These are phyloP conservation scores for Salvia miltiorrhiza DNA, from an alignment of 257 asterid genomes.

Conservation along the genomic window DNA sequence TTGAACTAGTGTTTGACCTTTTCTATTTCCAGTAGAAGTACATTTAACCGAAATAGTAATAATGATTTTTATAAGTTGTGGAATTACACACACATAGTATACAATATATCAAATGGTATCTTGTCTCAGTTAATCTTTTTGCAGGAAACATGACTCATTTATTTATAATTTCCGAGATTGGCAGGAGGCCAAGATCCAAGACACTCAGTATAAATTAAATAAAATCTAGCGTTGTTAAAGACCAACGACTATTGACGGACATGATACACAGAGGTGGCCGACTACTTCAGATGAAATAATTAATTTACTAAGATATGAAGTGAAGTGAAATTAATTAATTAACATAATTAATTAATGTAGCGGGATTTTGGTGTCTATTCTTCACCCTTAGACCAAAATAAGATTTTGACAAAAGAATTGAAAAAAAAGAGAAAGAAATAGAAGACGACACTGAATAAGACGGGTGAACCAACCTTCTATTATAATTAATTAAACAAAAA, in stretches of 20 bases:
- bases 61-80: too few relatives aligned
- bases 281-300: neutral
- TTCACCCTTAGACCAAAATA: slow-evolving; percentile 14
- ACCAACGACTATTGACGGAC: neutral
- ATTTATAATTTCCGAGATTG: neutral
- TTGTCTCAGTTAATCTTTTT: neutral
- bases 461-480: slow-evolving; percentile 6
- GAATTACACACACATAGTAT: neutral
- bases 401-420: neutral
- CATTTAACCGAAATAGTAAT: too few relatives aligned
- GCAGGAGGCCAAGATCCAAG: neutral
- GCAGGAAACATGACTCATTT: slow-evolving; percentile 1
- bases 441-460: slow-evolving; percentile 24
- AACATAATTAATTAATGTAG: neutral
- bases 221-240: neutral
- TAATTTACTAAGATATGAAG: neutral
- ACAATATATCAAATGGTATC: neutral
- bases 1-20: too few relatives aligned
- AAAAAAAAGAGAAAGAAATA: neutral
- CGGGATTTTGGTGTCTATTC: slow-evolving; percentile 23
- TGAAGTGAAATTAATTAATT: neutral
- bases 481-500: neutral
- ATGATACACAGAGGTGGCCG: neutral
- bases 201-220: neutral
- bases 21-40: too few relatives aligned